These are phyloP conservation scores for Amauroascus verrucosus DNA, from an alignment of 2,329 filamentous ascomycete genomes.

Conservation along the genomic window DNA sequence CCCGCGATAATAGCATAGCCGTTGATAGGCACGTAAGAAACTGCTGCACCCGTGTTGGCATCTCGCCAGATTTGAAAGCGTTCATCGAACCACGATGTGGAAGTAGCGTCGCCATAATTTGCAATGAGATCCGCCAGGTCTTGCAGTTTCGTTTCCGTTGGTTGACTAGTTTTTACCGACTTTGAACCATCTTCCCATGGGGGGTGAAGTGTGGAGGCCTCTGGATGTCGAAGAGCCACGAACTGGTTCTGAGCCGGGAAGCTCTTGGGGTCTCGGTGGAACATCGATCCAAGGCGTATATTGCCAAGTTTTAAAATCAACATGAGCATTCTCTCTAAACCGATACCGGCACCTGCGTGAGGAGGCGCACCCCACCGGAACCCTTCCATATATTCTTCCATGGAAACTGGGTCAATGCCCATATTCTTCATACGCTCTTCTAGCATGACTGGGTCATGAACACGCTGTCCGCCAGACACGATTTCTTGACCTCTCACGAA, in stretches of 20 bases:
- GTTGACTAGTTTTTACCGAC: constrained; percentile 30
- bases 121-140: constrained; percentile 78
- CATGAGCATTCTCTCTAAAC: constrained; percentile 79
- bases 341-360: constrained; percentile 82
- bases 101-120: constrained; percentile 89
- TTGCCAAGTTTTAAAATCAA: constrained; percentile 78
- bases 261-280: constrained; percentile 80
- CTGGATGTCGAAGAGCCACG: constrained; percentile 66
- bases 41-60: constrained; percentile 63
- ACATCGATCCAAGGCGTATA: constrained; percentile 77
- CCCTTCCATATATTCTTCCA: constrained; percentile 82
- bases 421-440: constrained; percentile 63
- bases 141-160: constrained; percentile 49
- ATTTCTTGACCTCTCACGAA: constrained; percentile 92
- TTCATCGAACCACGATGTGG: constrained; percentile 87
- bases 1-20: constrained; percentile 77
- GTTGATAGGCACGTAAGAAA: constrained; percentile 68
- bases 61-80: constrained; percentile 84
- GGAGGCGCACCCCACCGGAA: constrained; percentile 84
- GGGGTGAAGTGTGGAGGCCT: constrained; percentile 69
- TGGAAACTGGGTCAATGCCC: constrained; percentile 66
- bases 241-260: constrained; percentile 58
- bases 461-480: constrained; percentile 83
- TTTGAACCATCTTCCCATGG: constrained; percentile 44
- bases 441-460: constrained; percentile 68